Percentiles rank a stretch among this genome's conserved stretches.
Conservation (phyloP, 106 monocot genomes). For the Platanthera guangdongensis region DNA sequence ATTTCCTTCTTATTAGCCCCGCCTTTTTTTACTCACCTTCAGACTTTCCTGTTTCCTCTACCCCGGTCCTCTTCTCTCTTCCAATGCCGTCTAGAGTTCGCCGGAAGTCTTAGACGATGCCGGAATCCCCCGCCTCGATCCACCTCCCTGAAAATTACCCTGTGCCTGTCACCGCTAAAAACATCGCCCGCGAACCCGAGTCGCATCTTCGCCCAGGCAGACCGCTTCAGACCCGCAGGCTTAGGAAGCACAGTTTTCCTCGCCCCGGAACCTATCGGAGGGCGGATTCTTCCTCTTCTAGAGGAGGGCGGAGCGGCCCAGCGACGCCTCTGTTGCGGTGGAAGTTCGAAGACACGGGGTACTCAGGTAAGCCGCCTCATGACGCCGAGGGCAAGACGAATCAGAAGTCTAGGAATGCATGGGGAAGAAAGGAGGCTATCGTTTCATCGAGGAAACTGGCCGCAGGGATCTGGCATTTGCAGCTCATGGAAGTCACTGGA, state of each 20-base stretch:
- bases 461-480: conserved; percentile 64
- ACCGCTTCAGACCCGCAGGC: conserved; percentile 1
- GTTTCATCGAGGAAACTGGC: conserved; percentile 77
- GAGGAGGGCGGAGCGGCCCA: conserved; percentile 41
- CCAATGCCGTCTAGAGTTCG: not conserved
- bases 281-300: not conserved
- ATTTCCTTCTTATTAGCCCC: not conserved
- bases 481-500: not conserved
- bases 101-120: conserved; percentile 4
- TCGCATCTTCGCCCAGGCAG: not conserved
- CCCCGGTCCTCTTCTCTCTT: not conserved
- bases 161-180: not conserved
- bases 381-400: not conserved
- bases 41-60: not conserved
- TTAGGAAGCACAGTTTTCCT: not conserved
- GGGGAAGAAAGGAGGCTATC: not conserved
- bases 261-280: not conserved
- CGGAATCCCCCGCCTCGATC: not conserved
- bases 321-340: conserved; percentile 65
- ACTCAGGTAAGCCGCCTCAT: not conserved
- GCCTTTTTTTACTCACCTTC: not conserved
- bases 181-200: not conserved
- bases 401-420: not conserved
- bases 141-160: not conserved
- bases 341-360: conserved; percentile 46